Percentiles rank a stretch among this genome's conserved stretches.
These are phyloP conservation scores for Cercospora sp. DNA, from an alignment of 2,329 filamentous ascomycete species.

Conservation along the genomic window DNA sequence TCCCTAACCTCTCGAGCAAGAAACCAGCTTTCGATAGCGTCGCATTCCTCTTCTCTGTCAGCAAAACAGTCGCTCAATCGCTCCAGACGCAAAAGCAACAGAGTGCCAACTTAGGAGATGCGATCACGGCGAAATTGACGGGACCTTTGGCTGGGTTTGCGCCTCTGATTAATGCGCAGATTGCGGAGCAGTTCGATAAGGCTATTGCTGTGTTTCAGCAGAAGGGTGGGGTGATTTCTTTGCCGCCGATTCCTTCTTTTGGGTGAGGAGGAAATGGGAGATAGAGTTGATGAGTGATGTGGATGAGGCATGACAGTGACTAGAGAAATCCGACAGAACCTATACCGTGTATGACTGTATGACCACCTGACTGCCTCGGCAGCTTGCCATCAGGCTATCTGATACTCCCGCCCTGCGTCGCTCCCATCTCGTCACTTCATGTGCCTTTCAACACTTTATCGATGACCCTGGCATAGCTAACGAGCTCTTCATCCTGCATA, in stretches of 20 bases:
- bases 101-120: constrained; percentile 13
- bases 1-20: constrained; percentile 19
- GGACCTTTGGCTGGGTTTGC: constrained; percentile 15
- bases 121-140: constrained; percentile 21
- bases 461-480: constrained; percentile 18
- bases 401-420: neutral
- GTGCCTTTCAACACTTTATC: constrained; percentile 9
- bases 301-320: neutral
- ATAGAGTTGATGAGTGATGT: too few relatives aligned
- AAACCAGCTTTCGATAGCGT: constrained; percentile 25
- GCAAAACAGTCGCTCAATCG: constrained; percentile 17
- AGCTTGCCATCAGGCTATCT: neutral
- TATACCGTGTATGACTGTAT: neutral
- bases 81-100: constrained; percentile 16
- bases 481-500: constrained; percentile 23
- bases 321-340: neutral
- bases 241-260: constrained; percentile 21
- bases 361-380: neutral
- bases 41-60: constrained; percentile 8
- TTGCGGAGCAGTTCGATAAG: constrained; percentile 15
- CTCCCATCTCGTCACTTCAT: neutral
- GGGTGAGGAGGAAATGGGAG: too few relatives aligned
- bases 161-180: constrained; percentile 19
- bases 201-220: constrained; percentile 19
- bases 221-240: constrained; percentile 12